Evolutionary conservation across 1,284 basidiomycete genomes (phyloP).

Genomic region (Cryptococcus depauperatus): DNA sequence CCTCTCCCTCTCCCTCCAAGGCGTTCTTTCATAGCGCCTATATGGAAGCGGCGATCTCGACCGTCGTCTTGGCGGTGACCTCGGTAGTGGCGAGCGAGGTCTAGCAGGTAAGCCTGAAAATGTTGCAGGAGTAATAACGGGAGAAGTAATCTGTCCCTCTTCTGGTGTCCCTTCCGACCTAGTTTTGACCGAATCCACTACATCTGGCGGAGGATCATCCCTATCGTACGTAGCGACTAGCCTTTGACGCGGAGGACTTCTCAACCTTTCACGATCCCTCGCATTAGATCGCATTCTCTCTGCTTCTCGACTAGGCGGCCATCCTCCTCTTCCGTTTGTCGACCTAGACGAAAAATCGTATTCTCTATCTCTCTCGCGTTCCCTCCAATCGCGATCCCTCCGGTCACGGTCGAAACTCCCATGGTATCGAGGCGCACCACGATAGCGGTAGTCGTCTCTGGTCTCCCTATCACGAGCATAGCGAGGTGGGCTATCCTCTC

Average conservation of each 20-base stretch:
- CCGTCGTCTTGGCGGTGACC: conserved; percentile 6
- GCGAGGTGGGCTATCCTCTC: conserved; percentile 24
- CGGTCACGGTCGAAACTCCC: conserved; percentile 13
- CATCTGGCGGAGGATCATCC: neutral
- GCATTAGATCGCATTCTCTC: neutral
- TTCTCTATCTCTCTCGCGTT: conserved; percentile 6
- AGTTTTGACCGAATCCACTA: conserved; percentile 3
- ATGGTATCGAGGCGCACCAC: conserved; percentile 7
- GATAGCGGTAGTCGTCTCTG: conserved; percentile 11
- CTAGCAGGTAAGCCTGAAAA: neutral
- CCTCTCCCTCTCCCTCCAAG: conserved; percentile 16
- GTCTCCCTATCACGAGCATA: neutral
- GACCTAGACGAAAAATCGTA: neutral
- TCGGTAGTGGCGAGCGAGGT: conserved; percentile 13
- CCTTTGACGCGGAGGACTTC: neutral
- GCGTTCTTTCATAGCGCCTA: conserved; percentile 11
- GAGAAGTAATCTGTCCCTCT: conserved; percentile 39
- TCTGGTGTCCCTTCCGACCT: conserved; percentile 29
- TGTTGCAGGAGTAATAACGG: conserved; percentile 3
- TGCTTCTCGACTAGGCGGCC: neutral
- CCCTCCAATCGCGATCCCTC: conserved; percentile 14
- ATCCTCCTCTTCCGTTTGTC: conserved; percentile 1
- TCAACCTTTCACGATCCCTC: neutral
- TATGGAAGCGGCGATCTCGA: conserved; percentile 16
- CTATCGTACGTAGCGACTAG: conserved; percentile 1